Evolutionary conservation across 257 asterid species (phyloP).

Genomic region (Verbena officinalis): DNA sequence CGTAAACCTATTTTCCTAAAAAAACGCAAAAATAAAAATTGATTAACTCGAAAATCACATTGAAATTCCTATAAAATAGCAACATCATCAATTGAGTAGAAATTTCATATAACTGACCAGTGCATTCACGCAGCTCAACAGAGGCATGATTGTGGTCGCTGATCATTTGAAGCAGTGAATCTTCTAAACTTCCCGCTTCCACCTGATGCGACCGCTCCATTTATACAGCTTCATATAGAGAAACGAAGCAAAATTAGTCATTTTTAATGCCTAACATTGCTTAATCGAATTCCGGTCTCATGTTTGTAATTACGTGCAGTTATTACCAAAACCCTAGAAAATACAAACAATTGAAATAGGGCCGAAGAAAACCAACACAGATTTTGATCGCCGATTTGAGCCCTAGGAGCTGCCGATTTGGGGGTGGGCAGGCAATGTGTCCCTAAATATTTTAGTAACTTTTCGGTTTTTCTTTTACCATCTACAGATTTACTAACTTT

Average conservation of each 20-base stretch:
- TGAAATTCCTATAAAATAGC: neutral
- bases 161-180: slow-evolving; percentile 69
- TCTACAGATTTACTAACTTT: too few relatives aligned
- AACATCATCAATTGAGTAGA: neutral
- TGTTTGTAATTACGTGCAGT: neutral
- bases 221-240: slow-evolving; percentile 24
- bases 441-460: too few relatives aligned
- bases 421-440: too few relatives aligned
- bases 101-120: slow-evolving; percentile 45
- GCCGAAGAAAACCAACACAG: neutral
- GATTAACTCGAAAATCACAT: too few relatives aligned
- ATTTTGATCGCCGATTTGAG: slow-evolving; percentile 14
- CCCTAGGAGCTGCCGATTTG: neutral
- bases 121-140: slow-evolving; percentile 55
- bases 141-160: slow-evolving; percentile 61
- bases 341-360: neutral
- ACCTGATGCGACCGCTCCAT: slow-evolving; percentile 71
- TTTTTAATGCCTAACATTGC: neutral
- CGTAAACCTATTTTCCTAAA: neutral
- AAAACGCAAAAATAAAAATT: neutral
- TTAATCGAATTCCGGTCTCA: neutral
- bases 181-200: slow-evolving; percentile 67
- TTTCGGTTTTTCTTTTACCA: too few relatives aligned
- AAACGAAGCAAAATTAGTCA: neutral
- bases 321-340: neutral